A percentile compares a stretch with the other conserved stretches of the same genome.
Conservation (phyloP, 768 basidiomycete species). For the Lentinus tigrinus region DNA sequence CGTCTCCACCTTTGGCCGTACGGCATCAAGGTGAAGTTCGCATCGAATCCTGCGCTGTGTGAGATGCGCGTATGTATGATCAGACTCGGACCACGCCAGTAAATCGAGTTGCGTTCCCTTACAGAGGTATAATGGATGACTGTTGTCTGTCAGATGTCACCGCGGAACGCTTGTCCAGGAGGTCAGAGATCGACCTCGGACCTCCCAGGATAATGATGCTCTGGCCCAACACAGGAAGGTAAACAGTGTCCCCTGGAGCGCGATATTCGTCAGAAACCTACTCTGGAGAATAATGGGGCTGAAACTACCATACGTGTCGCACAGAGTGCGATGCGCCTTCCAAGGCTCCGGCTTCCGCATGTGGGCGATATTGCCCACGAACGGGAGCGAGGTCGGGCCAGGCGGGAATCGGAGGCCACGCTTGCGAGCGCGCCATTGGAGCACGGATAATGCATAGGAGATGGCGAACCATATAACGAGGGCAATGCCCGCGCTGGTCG, state of each 20-base stretch:
- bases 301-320: background rate
- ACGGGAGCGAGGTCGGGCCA: background rate
- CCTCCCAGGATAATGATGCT: background rate
- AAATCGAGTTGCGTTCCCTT: background rate
- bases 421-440: background rate
- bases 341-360: background rate
- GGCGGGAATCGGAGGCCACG: background rate
- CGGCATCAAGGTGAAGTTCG: background rate
- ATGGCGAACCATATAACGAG: background rate
- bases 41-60: background rate
- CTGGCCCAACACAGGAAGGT: background rate
- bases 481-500: no score
- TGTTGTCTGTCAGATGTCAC: background rate
- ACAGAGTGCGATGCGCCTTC: background rate
- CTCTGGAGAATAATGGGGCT: background rate
- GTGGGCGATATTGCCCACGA: background rate
- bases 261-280: background rate
- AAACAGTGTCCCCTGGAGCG: background rate
- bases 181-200: background rate
- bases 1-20: background rate
- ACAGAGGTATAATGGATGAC: background rate
- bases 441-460: background rate
- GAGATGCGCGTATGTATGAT: no score
- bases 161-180: constrained; percentile 3
- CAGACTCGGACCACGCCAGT: no score